phyloP scores from a whole-genome alignment of 768 basidiomycete genomes.

The Lactarius sp. region DNA sequence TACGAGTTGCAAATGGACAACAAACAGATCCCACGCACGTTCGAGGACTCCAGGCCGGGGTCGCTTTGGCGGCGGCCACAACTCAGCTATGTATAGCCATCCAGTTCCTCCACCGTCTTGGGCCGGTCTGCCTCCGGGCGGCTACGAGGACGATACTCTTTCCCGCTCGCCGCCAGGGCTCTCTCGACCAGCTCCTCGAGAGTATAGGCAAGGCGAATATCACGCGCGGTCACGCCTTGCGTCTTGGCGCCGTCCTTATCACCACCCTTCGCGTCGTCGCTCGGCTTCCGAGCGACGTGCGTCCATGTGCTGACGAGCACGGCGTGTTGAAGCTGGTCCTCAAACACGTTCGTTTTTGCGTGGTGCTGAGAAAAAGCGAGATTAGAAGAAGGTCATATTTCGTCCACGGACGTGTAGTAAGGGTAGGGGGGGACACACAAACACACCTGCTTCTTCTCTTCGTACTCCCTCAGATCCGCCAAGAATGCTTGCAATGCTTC shows the following conservation, averaged over 20 bases:
- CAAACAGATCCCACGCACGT: neutral
- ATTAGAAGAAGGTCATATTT: no score
- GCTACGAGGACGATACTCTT: slow-evolving; percentile 1
- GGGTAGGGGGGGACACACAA: no score
- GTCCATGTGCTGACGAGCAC: slow-evolving; percentile 21
- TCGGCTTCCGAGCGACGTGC: slow-evolving; percentile 9
- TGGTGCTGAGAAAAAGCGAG: slow-evolving; percentile 7
- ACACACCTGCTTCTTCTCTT: slow-evolving; percentile 10
- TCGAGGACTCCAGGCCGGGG: no score
- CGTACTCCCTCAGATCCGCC: slow-evolving; percentile 11
- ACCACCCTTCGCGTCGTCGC: neutral
- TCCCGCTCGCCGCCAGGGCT: slow-evolving; percentile 2
- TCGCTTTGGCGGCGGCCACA: neutral
- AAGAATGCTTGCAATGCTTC: slow-evolving; percentile 3
- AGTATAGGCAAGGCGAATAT: slow-evolving; percentile 17
- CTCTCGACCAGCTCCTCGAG: slow-evolving; percentile 19
- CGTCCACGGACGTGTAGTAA: neutral
- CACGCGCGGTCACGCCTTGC: slow-evolving; percentile 19
- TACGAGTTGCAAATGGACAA: neutral
- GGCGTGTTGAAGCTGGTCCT: slow-evolving; percentile 1
- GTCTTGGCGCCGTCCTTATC: neutral
- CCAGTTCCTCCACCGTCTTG: slow-evolving; percentile 12
- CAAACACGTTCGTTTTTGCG: slow-evolving; percentile 6
- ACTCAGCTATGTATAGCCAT: slow-evolving; percentile 3
- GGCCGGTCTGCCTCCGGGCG: slow-evolving; percentile 15